phyloP scores from a whole-genome alignment of 352 stramenopile genomes.

The Phytophthora crassamura region DNA sequence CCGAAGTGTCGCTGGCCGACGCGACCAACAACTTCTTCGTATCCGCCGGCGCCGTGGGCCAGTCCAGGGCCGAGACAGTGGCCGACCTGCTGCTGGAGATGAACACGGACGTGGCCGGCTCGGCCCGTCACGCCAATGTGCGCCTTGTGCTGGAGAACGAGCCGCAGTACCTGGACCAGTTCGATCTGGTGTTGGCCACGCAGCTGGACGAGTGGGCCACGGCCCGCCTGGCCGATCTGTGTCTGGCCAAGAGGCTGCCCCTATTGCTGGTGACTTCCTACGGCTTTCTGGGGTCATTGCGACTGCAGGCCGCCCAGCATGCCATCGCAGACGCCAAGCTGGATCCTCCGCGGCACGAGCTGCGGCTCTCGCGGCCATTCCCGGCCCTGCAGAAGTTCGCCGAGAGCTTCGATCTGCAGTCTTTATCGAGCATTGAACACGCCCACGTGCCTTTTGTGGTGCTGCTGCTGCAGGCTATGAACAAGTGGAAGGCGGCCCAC shows the following conservation, averaged over 20 bases:
- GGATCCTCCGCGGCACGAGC: conserved; percentile 86
- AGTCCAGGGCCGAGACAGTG: conserved; percentile 81
- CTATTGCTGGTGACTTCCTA: conserved; percentile 90
- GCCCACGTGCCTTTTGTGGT: conserved; percentile 94
- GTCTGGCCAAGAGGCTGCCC: conserved; percentile 70
- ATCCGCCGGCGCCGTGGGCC: conserved; percentile 50
- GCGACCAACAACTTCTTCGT: conserved; percentile 96
- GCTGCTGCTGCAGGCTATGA: conserved; percentile 84
- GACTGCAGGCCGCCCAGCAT: conserved; percentile 89
- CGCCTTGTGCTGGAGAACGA: conserved; percentile 64
- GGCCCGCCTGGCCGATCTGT: conserved; percentile 70
- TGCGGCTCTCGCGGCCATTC: conserved; percentile 87
- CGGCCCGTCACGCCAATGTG: conserved; percentile 49
- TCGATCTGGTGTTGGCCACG: conserved; percentile 89
- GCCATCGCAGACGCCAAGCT: conserved; percentile 91
- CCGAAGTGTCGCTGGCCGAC: conserved; percentile 71
- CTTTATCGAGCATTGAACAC: conserved; percentile 86
- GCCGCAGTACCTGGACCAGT: conserved; percentile 63
- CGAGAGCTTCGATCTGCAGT: conserved; percentile 64
- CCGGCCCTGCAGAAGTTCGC: conserved; percentile 67
- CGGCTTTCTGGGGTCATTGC: conserved; percentile 92
- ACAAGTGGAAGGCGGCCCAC: conserved; percentile 63
- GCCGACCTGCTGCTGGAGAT: conserved; percentile 93
- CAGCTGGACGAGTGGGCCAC: conserved; percentile 79
- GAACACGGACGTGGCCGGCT: conserved; percentile 94